Conservation (phyloP, 208 protist species). For the Leishmania mexicana region DNA sequence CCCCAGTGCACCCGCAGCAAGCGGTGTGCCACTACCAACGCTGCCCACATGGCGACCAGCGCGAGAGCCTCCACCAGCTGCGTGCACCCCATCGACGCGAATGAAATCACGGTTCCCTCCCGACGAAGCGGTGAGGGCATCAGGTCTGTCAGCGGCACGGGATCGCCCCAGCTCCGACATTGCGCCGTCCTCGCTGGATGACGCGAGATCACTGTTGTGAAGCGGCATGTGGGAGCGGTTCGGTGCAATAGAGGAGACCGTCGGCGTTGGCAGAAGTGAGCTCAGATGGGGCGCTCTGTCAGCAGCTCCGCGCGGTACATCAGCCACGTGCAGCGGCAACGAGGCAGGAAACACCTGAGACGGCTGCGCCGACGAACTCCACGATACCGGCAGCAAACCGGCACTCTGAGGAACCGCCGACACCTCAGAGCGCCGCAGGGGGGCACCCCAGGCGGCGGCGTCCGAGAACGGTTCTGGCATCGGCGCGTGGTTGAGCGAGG, state of each 20-base stretch:
- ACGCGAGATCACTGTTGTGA: background rate
- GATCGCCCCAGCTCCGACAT: background rate
- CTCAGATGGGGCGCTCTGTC: background rate
- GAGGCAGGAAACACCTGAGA: background rate
- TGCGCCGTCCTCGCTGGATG: background rate
- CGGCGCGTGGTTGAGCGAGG: background rate
- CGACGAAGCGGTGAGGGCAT: background rate
- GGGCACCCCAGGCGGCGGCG: background rate
- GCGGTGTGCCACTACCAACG: background rate
- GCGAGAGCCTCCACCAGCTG: background rate
- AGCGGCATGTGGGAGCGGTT: background rate
- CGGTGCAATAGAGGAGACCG: conserved; percentile 10
- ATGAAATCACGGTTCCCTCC: background rate
- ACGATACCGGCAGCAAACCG: background rate
- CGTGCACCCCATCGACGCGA: background rate
- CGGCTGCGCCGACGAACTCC: background rate
- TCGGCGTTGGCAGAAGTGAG: conserved; percentile 3
- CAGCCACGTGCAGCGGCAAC: background rate
- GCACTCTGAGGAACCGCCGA: background rate
- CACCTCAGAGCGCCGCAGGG: background rate
- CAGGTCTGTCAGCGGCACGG: background rate
- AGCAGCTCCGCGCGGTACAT: background rate
- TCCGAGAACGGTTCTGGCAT: conserved; percentile 1
- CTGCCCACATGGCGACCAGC: background rate
- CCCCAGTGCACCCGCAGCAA: background rate